phyloP scores from a whole-genome alignment of 169 alveolate species.

The Cryptosporidium viatorum region DNA sequence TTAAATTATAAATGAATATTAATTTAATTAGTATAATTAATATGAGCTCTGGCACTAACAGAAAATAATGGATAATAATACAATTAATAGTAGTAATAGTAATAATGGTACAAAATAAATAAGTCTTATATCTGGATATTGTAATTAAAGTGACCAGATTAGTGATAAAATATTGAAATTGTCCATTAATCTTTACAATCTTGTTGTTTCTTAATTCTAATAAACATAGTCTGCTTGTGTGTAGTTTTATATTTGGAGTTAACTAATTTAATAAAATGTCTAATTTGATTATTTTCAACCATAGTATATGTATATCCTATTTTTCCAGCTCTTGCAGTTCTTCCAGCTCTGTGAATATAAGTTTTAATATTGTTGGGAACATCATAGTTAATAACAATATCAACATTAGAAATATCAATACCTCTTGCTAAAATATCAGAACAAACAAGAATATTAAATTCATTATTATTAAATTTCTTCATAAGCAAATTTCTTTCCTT shows the following conservation, averaged over 20 bases:
- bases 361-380: conserved; percentile 85
- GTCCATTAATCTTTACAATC: not conserved
- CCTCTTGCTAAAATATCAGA: conserved; percentile 94
- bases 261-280: conserved; percentile 18
- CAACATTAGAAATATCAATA: conserved; percentile 87
- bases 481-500: conserved; percentile 60
- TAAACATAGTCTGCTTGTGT: conserved; percentile 12
- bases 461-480: conserved; percentile 30
- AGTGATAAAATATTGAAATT: not conserved
- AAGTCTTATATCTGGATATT: not conserved
- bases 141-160: no score
- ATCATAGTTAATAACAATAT: conserved; percentile 89
- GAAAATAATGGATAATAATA: not conserved
- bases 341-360: conserved; percentile 90
- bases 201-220: not conserved
- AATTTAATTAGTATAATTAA: not conserved
- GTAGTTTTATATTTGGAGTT: not conserved
- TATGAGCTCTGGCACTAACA: not conserved
- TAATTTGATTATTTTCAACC: conserved; percentile 40
- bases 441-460: conserved; percentile 84
- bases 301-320: conserved; percentile 78
- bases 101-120: not conserved
- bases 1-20: no score
- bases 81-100: not conserved
- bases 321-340: conserved; percentile 92